Evolutionary conservation across 345 rosid genomes (phyloP), one percentile per base, ranked within the genome.

Genomic region (Gossypium arboreum): DNA sequence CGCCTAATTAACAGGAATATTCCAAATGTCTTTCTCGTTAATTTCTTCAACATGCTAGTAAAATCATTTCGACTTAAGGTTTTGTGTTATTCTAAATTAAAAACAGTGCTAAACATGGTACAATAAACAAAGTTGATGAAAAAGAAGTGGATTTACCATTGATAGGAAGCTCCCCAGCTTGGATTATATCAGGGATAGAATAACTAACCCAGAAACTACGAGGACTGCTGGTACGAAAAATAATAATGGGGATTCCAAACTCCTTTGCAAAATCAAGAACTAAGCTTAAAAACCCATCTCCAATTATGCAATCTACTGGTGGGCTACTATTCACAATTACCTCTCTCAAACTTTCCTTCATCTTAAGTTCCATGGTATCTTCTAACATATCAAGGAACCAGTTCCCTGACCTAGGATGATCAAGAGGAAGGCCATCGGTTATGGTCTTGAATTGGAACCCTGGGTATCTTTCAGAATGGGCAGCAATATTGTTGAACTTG

Each of bases 111-210:
- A 50, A 4, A 50, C 51, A 52, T 15, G 5, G 56, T 51, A 22
- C 11, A 3, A 17, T 75, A 58, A 72, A 13, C 10, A 34, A 72
- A 41, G 3, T 18, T 56, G 60, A 7, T 17, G 1, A 6, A 17
- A 17, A 55, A 6, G 29, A 9, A 10, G 13, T 25, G 12, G 2
- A 2, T 16, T 7, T 76, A 81, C 89, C 87, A 83, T 20, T 58
- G 45, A 82, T 75, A 0, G 91, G 90, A 55, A 89, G 79, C 65
- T 86, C 86, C 2, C 79, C 74, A 0, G 88, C 87, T 16, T 77
- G 71, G 18, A 86, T 68, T 20, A 86, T 68, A 10, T 80, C 79
- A n/a, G 67, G 86, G 11, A 85, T 20, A 4, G 63, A 79, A 47
- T 66, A 79, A 67, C 67, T 79, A 22, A 71, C 20, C 88, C 89